phyloP scores from a whole-genome alignment of 257 asterid species.

The Solanum chilense region DNA sequence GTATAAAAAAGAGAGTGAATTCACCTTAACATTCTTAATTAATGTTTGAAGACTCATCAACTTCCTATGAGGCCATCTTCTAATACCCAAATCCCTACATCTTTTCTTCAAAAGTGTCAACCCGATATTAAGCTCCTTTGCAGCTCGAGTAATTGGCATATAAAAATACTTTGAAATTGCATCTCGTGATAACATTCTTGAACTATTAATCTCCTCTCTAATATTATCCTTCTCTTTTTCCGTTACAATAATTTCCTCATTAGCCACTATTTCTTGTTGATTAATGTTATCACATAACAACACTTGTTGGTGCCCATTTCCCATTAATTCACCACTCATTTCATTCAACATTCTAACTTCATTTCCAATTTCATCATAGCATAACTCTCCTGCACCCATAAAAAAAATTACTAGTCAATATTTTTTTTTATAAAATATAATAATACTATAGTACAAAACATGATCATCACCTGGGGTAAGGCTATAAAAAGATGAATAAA shows the following conservation, averaged over 20 bases:
- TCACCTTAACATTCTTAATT: conserved; percentile 70
- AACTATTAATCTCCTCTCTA: conserved; percentile 4
- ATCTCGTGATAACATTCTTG: conserved; percentile 28
- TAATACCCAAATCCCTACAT: conserved; percentile 73
- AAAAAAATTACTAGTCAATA: not conserved
- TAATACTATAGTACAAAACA: not conserved
- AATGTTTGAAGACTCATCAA: conserved; percentile 84
- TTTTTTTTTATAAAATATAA: too few relatives aligned
- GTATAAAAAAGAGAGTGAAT: not conserved
- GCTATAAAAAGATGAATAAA: conserved; percentile 10
- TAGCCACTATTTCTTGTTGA: not conserved
- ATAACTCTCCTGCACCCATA: not conserved
- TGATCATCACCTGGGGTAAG: conserved; percentile 22
- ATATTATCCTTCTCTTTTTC: not conserved
- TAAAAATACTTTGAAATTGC: conserved; percentile 48
- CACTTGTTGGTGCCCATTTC: not conserved
- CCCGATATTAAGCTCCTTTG: conserved; percentile 67
- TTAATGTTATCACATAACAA: conserved; percentile 3
- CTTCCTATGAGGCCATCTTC: conserved; percentile 88
- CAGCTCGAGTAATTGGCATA: conserved; percentile 81
- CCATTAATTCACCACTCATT: not conserved
- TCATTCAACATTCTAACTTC: conserved; percentile 6
- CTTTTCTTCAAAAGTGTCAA: conserved; percentile 76
- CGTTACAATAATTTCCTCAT: not conserved
- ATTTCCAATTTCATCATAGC: not conserved